These are phyloP conservation scores for Onygenales sp. DNA, from an alignment of 2,329 filamentous ascomycete genomes.

Conservation along the genomic window DNA sequence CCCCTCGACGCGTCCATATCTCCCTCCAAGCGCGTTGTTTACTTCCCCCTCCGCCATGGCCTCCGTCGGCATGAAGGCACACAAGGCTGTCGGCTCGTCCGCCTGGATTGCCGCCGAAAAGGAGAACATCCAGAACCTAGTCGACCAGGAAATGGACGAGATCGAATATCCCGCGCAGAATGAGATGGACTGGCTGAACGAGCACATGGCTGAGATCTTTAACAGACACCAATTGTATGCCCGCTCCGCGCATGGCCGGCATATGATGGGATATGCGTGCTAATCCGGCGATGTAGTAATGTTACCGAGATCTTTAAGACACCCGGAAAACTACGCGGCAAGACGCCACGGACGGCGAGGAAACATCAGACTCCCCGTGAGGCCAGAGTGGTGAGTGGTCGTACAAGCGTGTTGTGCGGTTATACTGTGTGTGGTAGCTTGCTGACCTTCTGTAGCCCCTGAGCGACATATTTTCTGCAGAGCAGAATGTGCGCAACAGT, in stretches of 20 bases:
- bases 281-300: conserved; percentile 50
- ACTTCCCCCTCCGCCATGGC: conserved; percentile 26
- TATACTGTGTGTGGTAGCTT: not conserved
- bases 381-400: conserved; percentile 33
- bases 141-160: conserved; percentile 78
- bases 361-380: conserved; percentile 20
- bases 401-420: not conserved
- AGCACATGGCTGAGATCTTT: conserved; percentile 95
- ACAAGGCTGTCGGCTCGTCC: conserved; percentile 61
- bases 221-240: conserved; percentile 74
- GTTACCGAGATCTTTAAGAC: conserved; percentile 89
- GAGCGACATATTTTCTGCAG: conserved; percentile 38
- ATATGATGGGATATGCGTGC: not conserved
- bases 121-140: conserved; percentile 63
- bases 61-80: conserved; percentile 26
- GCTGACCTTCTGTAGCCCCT: conserved; percentile 28
- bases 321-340: conserved; percentile 39
- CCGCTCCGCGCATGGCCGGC: not conserved
- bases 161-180: conserved; percentile 86
- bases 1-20: not conserved
- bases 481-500: conserved; percentile 27
- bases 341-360: conserved; percentile 37
- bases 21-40: conserved; percentile 23
- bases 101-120: conserved; percentile 83
- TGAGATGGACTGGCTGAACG: conserved; percentile 96